Evolutionary conservation across 1,139 yeast species (phyloP).

Genomic region (Hyphopichia wangnamkhiaoensis): DNA sequence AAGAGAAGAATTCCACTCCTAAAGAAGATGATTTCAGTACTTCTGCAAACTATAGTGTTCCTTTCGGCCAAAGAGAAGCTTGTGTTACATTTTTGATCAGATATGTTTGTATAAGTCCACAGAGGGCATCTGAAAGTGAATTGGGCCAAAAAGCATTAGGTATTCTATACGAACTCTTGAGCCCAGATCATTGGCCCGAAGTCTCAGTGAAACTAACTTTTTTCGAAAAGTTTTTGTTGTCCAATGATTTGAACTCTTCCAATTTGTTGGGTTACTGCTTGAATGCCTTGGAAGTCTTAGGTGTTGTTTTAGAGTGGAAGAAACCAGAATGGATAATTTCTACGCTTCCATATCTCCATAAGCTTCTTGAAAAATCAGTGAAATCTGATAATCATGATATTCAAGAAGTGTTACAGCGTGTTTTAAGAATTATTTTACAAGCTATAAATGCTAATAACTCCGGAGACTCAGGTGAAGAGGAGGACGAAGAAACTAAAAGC

Average conservation of each 20-base stretch:
- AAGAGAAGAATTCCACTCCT: conserved; percentile 15
- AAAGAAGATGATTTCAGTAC: conserved; percentile 37
- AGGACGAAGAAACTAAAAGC: conserved; percentile 58
- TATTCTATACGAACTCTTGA: conserved; percentile 69
- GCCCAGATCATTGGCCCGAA: conserved; percentile 81
- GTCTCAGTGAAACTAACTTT: conserved; percentile 80
- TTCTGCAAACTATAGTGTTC: conserved; percentile 55
- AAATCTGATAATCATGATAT: conserved; percentile 83
- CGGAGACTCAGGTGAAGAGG: conserved; percentile 49
- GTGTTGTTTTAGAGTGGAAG: conserved; percentile 82
- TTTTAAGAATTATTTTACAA: conserved; percentile 62
- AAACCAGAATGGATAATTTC: conserved; percentile 73
- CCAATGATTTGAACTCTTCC: conserved; percentile 69
- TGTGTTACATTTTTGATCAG: conserved; percentile 89
- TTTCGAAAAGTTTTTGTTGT: conserved; percentile 82
- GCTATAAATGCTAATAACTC: conserved; percentile 53
- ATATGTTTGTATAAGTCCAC: conserved; percentile 84
- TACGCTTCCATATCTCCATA: conserved; percentile 67
- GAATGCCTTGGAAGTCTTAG: conserved; percentile 87
- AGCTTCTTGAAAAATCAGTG: conserved; percentile 77
- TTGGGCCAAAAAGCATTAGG: conserved; percentile 80
- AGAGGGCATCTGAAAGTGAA: conserved; percentile 81
- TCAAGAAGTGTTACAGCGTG: conserved; percentile 78
- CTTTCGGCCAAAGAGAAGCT: conserved; percentile 83
- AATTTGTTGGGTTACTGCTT: conserved; percentile 72